Base-by-base conservation (phyloP, 2,329 filamentous ascomycete species). In the Coniosporium tulheliwenetii region DNA sequence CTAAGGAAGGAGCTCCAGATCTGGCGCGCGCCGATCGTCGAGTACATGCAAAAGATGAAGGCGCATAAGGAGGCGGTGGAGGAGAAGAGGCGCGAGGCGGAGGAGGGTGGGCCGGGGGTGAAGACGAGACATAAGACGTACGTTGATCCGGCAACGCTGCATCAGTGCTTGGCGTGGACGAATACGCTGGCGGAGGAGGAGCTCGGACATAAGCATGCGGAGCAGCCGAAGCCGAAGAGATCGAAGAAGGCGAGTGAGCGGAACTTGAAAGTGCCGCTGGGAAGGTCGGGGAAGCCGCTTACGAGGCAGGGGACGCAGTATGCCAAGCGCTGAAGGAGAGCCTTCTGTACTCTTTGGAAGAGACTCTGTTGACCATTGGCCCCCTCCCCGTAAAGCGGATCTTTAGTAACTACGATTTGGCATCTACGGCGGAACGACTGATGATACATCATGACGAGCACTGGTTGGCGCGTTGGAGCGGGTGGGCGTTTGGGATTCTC, bases 1-100 rank as follows among this genome's bases (percentile, higher is more conserved):
- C 69, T 98, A 39, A 77, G 81, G 45, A 96, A 95, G 61, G 89
- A 96, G 58, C 71, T 98, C 3, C 66, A 80, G 39, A 63, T 70
- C 14, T 93, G 81, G 64, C 79, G 77, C 39, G 79, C 87, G 34
- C 75, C 77, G 51, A 93, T 95, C 46, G 65, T 71, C 16, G 71
- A 73, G 45, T 77, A 86, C 52, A 95, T 95, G 87, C 69, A 79
- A 51, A 80, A 79, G 52, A 79, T 93, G 46, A 76, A 76, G 46
- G 67, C 72, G 47, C 93, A 94, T 52, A 69, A 93, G 41, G 63
- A 66, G 10, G 62, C 73, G 30, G 56, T 61, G 1, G 65, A 69
- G 31, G 63, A 67, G 15, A 63, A 71, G 41, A 65, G 70, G 42
- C 60, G 65, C 48, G 64, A 66, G 46, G 54, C 53, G 40, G 64